Evolutionary conservation across 164 flowering plant species (phyloP).

Genomic region (Tinospora cordifolia): DNA sequence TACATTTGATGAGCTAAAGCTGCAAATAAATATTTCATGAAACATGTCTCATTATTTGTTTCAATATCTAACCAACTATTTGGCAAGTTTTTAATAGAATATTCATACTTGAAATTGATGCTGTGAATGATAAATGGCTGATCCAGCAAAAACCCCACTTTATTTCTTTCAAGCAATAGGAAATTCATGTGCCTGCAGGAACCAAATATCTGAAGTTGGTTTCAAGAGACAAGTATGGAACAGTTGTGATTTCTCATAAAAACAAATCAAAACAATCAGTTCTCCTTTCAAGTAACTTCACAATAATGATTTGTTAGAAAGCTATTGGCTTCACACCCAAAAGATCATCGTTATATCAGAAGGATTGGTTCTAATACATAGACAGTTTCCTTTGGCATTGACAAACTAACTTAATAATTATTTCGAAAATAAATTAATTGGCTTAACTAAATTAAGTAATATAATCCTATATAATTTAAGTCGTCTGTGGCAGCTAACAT

Average conservation of each 20-base stretch:
- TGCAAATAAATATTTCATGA: background rate
- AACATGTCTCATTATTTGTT: background rate
- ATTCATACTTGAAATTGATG: slow-evolving; percentile 45
- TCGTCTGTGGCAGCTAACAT: too few species aligned
- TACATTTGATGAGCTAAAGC: background rate
- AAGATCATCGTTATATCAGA: background rate
- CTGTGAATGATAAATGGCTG: slow-evolving; percentile 28
- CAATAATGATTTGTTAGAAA: background rate
- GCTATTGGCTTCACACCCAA: background rate
- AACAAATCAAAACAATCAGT: slow-evolving; percentile 3
- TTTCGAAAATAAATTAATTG: too few species aligned
- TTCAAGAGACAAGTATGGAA: slow-evolving; percentile 6
- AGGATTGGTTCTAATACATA: too few species aligned
- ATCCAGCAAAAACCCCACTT: slow-evolving; percentile 33
- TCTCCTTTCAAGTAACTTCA: background rate
- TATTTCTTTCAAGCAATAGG: slow-evolving; percentile 45
- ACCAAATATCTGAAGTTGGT: slow-evolving; percentile 57
- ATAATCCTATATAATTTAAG: too few species aligned
- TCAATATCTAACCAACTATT: slow-evolving; percentile 10
- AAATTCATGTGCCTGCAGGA: slow-evolving; percentile 93
- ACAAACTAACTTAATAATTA: too few species aligned
- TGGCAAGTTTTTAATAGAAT: slow-evolving; percentile 14
- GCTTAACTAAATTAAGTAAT: too few species aligned
- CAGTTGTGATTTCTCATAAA: slow-evolving; percentile 10
- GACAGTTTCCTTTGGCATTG: too few species aligned